A percentile compares a stretch with the other conserved stretches of the same genome.
These are phyloP conservation scores for Phaeophleospora eucalypticola DNA, from an alignment of 2,329 filamentous ascomycete genomes.

Conservation along the genomic window DNA sequence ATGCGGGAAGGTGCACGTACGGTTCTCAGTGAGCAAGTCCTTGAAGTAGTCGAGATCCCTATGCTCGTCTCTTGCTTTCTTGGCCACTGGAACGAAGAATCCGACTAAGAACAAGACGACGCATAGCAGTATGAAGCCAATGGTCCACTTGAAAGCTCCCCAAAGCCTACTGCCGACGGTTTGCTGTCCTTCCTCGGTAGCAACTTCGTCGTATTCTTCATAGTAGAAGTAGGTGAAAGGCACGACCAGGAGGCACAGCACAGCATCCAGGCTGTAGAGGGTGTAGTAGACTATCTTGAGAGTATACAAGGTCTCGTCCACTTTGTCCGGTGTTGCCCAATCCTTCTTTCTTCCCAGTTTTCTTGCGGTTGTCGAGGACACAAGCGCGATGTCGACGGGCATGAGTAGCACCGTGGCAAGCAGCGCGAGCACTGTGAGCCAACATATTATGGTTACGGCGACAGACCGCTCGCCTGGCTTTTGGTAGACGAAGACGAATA, in stretches of 20 bases:
- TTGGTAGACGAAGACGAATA: constrained; percentile 91
- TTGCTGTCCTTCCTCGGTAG: constrained; percentile 72
- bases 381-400: constrained; percentile 90
- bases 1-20: constrained; percentile 42
- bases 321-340: constrained; percentile 81
- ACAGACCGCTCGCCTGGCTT: constrained; percentile 79
- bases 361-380: constrained; percentile 78
- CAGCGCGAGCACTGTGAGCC: constrained; percentile 79
- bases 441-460: constrained; percentile 76
- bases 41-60: constrained; percentile 90
- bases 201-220: constrained; percentile 93
- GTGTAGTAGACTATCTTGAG: constrained; percentile 88
- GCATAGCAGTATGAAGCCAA: constrained; percentile 75
- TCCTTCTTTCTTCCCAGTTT: constrained; percentile 80
- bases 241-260: constrained; percentile 83
- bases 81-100: constrained; percentile 85
- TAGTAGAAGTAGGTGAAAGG: constrained; percentile 98
- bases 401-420: constrained; percentile 89
- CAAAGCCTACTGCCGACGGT: constrained; percentile 67
- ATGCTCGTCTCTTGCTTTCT: constrained; percentile 58
- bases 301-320: constrained; percentile 72
- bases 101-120: constrained; percentile 83
- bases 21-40: constrained; percentile 74
- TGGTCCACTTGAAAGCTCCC: constrained; percentile 86
- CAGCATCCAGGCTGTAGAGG: constrained; percentile 84